These are phyloP conservation scores for Colletotrichum limetticola DNA, from an alignment of 2,329 filamentous ascomycete species.

Conservation along the genomic window DNA sequence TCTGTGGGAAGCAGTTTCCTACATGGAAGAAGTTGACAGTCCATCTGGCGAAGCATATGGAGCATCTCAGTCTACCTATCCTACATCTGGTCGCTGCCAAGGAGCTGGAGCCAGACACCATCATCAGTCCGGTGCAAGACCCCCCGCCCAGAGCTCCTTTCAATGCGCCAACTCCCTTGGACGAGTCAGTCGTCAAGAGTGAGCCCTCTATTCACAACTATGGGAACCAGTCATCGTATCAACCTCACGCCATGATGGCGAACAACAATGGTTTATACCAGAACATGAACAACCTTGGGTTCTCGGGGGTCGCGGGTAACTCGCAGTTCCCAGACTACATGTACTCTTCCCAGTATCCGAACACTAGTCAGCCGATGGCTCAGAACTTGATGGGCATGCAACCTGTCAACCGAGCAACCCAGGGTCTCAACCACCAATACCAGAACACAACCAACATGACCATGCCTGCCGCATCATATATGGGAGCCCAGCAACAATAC, in stretches of 20 bases:
- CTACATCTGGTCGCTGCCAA: conserved; percentile 67
- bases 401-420: conserved; percentile 14
- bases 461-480: conserved; percentile 43
- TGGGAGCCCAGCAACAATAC: conserved; percentile 42
- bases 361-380: conserved; percentile 7
- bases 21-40: conserved; percentile 95
- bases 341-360: conserved; percentile 14
- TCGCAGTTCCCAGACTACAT: conserved; percentile 26
- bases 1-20: conserved; percentile 83
- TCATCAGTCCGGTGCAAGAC: conserved; percentile 75
- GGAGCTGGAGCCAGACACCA: conserved; percentile 67
- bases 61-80: conserved; percentile 87
- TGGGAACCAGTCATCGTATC: conserved; percentile 15
- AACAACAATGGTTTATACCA: conserved; percentile 1
- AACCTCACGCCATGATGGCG: neutral
- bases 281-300: conserved; percentile 2
- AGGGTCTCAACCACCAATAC: conserved; percentile 41
- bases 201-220: conserved; percentile 39
- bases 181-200: conserved; percentile 43
- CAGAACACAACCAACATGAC: conserved; percentile 40
- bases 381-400: conserved; percentile 24
- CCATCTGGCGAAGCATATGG: conserved; percentile 95
- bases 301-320: neutral
- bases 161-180: conserved; percentile 42
- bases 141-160: conserved; percentile 53